These are phyloP conservation scores for Leptographium lundbergii DNA, from an alignment of 2,329 filamentous ascomycete species.

Conservation along the genomic window DNA sequence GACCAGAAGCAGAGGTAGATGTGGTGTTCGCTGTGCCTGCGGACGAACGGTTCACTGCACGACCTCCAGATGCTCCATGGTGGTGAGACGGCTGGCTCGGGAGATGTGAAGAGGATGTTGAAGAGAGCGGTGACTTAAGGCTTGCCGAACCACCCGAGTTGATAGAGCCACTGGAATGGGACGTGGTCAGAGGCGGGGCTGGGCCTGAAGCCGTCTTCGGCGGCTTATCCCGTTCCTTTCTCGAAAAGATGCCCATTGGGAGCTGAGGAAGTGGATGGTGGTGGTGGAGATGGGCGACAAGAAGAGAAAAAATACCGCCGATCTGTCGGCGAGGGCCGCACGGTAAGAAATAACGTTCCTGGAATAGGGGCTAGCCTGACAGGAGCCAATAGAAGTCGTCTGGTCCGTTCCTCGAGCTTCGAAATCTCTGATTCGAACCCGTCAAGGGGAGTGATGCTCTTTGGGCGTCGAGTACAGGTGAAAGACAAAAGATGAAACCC, in stretches of 20 bases:
- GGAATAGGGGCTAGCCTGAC: background rate
- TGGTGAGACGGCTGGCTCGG: constrained; percentile 17
- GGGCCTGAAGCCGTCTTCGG: constrained; percentile 20
- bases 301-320: background rate
- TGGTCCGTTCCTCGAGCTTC: background rate
- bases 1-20: constrained; percentile 14
- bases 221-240: constrained; percentile 40
- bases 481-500: background rate
- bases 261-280: background rate
- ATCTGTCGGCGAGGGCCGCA: background rate
- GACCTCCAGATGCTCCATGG: constrained; percentile 18
- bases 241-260: constrained; percentile 43
- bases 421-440: background rate
- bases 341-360: background rate
- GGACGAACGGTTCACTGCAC: constrained; percentile 36
- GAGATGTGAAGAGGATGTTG: constrained; percentile 3
- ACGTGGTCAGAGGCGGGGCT: constrained; percentile 24
- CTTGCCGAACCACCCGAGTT: constrained; percentile 36
- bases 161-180: constrained; percentile 37
- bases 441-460: background rate
- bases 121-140: constrained; percentile 24
- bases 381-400: background rate
- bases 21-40: constrained; percentile 29
- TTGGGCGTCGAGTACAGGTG: background rate
- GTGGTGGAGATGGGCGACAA: background rate